Conservation (phyloP, 257 asterid genomes). For the Eustoma russellianum region DNA sequence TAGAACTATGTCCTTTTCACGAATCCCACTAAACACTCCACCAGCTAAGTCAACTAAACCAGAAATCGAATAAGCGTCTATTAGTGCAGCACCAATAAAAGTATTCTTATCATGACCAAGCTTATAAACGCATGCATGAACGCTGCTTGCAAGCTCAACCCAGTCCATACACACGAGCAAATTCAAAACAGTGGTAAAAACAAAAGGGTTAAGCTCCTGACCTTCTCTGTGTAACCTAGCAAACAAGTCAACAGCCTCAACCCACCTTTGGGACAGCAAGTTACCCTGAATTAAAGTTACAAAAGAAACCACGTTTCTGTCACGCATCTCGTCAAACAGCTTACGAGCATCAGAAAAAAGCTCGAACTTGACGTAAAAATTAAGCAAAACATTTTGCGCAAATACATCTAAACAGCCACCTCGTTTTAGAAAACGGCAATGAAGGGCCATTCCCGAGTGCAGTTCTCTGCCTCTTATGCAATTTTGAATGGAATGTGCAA, state of each 20-base stretch:
- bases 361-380: constrained; percentile 24
- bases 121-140: constrained; percentile 26
- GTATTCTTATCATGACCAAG: constrained; percentile 26
- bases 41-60: constrained; percentile 47
- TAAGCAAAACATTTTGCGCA: constrained; percentile 57
- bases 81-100: constrained; percentile 65
- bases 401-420: constrained; percentile 45
- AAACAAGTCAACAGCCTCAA: constrained; percentile 24
- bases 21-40: constrained; percentile 49
- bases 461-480: constrained; percentile 13
- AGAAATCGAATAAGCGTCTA: constrained; percentile 66
- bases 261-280: constrained; percentile 8
- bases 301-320: constrained; percentile 33
- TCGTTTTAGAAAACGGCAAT: constrained; percentile 20
- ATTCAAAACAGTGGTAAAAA: constrained; percentile 32
- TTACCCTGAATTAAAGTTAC: constrained; percentile 34
- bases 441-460: constrained; percentile 17
- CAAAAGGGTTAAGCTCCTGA: constrained; percentile 36
- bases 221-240: constrained; percentile 32
- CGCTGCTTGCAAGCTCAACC: constrained; percentile 16
- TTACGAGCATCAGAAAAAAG: constrained; percentile 23
- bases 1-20: constrained; percentile 64
- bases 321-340: constrained; percentile 30
- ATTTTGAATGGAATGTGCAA: constrained; percentile 19
- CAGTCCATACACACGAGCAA: constrained; percentile 30